Evolutionary conservation across 176 grass and related monocot genomes (phyloP), one percentile per base, ranked within the genome.

Genomic region (Elymus sibiricus): DNA sequence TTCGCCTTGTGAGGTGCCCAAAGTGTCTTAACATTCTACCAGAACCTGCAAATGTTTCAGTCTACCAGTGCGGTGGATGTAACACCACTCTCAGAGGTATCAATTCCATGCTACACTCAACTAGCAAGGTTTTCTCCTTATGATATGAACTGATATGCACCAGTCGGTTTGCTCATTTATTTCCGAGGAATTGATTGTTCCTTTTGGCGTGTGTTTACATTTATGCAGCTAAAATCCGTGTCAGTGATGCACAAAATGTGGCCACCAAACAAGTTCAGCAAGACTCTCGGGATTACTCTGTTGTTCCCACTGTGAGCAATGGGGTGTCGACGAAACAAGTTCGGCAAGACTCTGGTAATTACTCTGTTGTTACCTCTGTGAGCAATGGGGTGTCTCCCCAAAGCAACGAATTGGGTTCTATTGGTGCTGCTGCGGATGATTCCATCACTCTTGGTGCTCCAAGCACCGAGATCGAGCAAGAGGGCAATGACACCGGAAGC

Each of bases 1-100:
- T 90, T 40, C 93, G 90, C 58, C 74, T 91, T 59, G 97, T 99
- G 63, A 94, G 80, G 91, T 99, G 97, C 82, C 97, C 94, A 25
- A 99, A 88, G 44, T 99, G 97, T 79, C 13, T 35, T 1, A 88
- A 90, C 26, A 1, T 96, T 89, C 97, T 99, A 5, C 84, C 94
- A 5, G 97, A 99, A 80, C 79, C 84, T 46, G 53, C 86, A 9
- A 78, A 88, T 68, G 84, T 85, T 85, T 61, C 88, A 0, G 85
- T 96, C 43, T 99, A 99, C 84, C 63, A 17, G 39, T 99, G 97
- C 13, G 94, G 97, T 5, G 90, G 82, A 82, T 99, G 97, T 43
- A 26, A 47, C 74, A 84, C 88, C 67, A 90, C 62, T 76, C 94
- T 99, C 76, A 84, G 85, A 94, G 90, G 97, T 99, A 95, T 82